Evolutionary conservation across 225 moss, liverwort and hornwort genomes (phyloP), one percentile per base, ranked within the genome.

Genomic region (Pseudoscleropodium purum): DNA sequence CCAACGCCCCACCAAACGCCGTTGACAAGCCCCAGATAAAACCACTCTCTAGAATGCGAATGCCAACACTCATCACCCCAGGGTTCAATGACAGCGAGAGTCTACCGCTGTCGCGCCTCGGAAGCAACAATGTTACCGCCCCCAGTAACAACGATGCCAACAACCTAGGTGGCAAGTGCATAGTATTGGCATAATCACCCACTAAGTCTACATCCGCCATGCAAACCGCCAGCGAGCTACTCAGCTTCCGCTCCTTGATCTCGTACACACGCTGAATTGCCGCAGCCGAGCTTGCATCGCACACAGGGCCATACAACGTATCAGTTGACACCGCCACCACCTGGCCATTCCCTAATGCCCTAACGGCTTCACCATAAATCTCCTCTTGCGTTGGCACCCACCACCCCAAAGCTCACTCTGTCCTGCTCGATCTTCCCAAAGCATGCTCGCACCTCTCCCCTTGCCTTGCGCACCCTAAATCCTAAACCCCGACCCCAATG

Each of bases 321-420:
- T 99, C 97, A 13, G 98, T 99, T n/a, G 97, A 97, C 79, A 96
- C 96, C 25, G 96, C 98, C 59, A 99, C 91, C 25, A 99, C 94
- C 54, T 96, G 92, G 43, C 91, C 93, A 6, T 29, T 64, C 41
- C 59, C 82, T 79, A 99, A 76, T 33, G 93, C 96, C 70, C 47
- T 87, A 18, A 96, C 96, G 20, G 94, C 96, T 27, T 95, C 94
- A 23, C 74, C 74, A 23, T 89, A 91, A 65, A 91, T 86, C 13
- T 78, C 87, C 45, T 89, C 87, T 52, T 86, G 86, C 47, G 96
- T 97, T 31, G 92, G 93, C 61, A 93, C 63, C 63, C 47, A 97
- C 93, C 33, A 88, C 41, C 15, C 92, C 92, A 10, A 51, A 68
- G 9, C 37, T 78, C 34, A 26, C 43, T 43, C 19, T 56, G 4